phyloP scores from a whole-genome alignment of 1,284 basidiomycete species.

The Puccinia hordei region DNA sequence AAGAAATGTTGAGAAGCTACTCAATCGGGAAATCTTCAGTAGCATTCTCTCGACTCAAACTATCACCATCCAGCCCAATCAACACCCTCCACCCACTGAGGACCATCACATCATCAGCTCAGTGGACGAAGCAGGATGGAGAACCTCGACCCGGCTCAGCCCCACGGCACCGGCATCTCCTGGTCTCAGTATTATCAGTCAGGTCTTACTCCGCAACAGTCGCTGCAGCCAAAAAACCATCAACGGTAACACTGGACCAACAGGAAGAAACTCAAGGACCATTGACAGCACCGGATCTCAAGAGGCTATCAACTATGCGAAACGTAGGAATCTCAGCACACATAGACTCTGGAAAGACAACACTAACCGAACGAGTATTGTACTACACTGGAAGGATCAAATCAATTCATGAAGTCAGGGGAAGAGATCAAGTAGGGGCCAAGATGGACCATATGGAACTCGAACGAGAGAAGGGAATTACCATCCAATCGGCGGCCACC shows the following conservation, averaged over 20 bases:
- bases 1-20: slow-evolving; percentile 1
- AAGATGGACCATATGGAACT: slow-evolving; percentile 99
- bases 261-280: neutral
- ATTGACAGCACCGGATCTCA: slow-evolving; percentile 56
- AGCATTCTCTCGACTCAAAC: neutral
- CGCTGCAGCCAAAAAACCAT: slow-evolving; percentile 9
- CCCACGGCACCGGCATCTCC: neutral
- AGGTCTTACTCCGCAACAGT: slow-evolving; percentile 1
- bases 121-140: neutral
- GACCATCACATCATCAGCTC: neutral
- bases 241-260: slow-evolving; percentile 5
- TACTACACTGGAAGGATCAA: slow-evolving; percentile 95
- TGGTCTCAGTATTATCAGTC: neutral
- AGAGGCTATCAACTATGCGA: slow-evolving; percentile 59
- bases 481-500: slow-evolving; percentile 97
- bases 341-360: slow-evolving; percentile 93
- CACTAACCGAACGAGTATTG: slow-evolving; percentile 92
- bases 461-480: slow-evolving; percentile 98
- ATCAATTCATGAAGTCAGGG: slow-evolving; percentile 96
- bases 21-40: neutral
- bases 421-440: slow-evolving; percentile 90
- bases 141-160: neutral
- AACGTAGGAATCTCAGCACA: slow-evolving; percentile 63
- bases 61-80: neutral
- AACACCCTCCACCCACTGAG: neutral